A percentile compares a stretch with the other conserved stretches of the same genome.
Conservation (phyloP, 192 early-diverging fungal genomes). For the Coemansia sp. region DNA sequence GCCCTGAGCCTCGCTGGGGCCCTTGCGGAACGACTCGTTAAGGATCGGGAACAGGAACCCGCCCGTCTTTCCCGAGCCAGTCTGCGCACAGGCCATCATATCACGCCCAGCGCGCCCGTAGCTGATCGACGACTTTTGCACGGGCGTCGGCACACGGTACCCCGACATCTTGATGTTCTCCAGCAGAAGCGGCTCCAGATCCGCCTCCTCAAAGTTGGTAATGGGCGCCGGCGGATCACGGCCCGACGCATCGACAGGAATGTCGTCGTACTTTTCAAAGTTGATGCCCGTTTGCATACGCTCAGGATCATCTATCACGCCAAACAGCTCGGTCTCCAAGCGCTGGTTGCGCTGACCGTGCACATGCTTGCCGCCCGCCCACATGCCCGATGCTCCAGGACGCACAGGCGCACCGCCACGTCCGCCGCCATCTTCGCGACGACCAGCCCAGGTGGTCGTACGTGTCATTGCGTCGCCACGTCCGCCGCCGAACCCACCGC, state of each 20-base stretch:
- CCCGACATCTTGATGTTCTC: conserved; percentile 87
- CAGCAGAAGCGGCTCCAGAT: conserved; percentile 83
- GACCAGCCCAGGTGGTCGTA: conserved; percentile 58
- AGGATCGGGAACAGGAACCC: conserved; percentile 98
- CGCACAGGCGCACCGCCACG: conserved; percentile 36
- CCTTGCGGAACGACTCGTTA: conserved; percentile 87
- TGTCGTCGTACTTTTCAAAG: conserved; percentile 99
- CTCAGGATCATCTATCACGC: conserved; percentile 71
- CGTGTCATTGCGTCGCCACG: conserved; percentile 48
- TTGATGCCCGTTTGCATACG: conserved; percentile 92
- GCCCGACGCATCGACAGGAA: conserved; percentile 91
- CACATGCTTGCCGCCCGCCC: conserved; percentile 81
- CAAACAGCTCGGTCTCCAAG: conserved; percentile 81
- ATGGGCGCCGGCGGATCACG: conserved; percentile 69
- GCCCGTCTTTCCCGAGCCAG: conserved; percentile 94
- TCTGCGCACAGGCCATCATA: conserved; percentile 99
- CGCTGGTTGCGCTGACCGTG: conserved; percentile 77
- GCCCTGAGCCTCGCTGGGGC: conserved; percentile 60
- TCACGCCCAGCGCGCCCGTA: conserved; percentile 84
- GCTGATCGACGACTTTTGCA: conserved; percentile 92
- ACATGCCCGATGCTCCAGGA: conserved; percentile 60
- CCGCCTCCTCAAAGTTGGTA: conserved; percentile 66
- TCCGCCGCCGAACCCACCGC: conserved; percentile 28
- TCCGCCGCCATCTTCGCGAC: conserved; percentile 43
- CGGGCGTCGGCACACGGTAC: conserved; percentile 91